Base-by-base conservation (phyloP, 225 moss, liverwort and hornwort genomes). In the Ulota crispa region DNA sequence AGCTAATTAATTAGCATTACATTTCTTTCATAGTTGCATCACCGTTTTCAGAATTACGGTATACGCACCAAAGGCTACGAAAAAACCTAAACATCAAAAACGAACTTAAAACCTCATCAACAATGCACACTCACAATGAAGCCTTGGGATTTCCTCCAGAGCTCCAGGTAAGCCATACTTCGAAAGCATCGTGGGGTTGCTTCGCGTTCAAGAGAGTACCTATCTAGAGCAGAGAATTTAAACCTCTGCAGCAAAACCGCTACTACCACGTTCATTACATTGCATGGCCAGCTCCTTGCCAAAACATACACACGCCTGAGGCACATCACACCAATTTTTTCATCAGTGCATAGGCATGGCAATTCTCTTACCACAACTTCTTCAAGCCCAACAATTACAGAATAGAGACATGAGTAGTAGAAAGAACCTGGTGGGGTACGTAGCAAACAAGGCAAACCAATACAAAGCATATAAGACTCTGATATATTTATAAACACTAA, bases 261-360 rank as follows among this genome's bases (percentile, higher is more conserved):
- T 1, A 66, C 75, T 43, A 83, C 52, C 65, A 56, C 47, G 66
- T 50, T 78, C 75, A 72, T 37, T 24, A 59, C 43, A 85, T 3
- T 24, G 1, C 1, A 76, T 27, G 2, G 55, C 37, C 15, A 80
- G 28, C 26, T 82, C 37, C 76, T 78, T 18, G 50, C 52, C 50
- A 8, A 67, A 74, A 0, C 82, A 77, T 76, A 80, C 15, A 30
- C 84, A 72, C 3, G 64, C 61, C 77, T 83, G 78, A 75, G 20
- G n/a, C 23, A 65, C 20, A 71, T 15, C 43, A 64, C 16, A 41
- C 20, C 81, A 4, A 45, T 50, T 45, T 55, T 43, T 21, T 3
- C 54, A 55, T 82, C 69, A 62, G 73, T 50, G 16, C 59, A 68
- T 12, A 57, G 54, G 21, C 61, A 34, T 20, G 65, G 30, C 21